Base-by-base conservation (phyloP, 805 yeast species). In the Nakazawaea ambrosiae region DNA sequence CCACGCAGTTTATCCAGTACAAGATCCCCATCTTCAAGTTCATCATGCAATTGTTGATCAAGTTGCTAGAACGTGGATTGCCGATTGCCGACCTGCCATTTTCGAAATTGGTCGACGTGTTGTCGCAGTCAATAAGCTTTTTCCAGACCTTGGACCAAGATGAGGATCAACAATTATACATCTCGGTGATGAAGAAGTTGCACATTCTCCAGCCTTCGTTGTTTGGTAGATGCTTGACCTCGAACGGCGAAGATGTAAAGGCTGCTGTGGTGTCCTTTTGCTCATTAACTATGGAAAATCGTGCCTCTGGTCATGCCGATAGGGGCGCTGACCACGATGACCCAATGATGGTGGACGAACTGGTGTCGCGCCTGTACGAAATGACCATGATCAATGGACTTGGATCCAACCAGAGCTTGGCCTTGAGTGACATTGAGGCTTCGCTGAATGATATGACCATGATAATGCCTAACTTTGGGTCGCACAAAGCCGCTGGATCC, bases 1-100 rank as follows among this genome's bases (percentile, higher is more conserved):
- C 61, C 4, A 59, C 58, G 55, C 73, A 64, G 43, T 48, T 63
- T 8, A 59, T 63, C 18, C 55, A 57, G 29, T 54, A 44, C 40
- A 63, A 63, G 38, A 46, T 54, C 9, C 49, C 41, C 2, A 54
- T 66, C 12, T 46, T 58, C 16, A 36, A 42, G 11, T 51, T 48
- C 49, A 42, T 63, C 6, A 49, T 61, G 30, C 49, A 45, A 12
- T 52, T 62, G 17, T 50, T 64, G 37, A 33, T 40, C 12, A 35
- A 43, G n/a, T 53, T 58, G 1, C 45, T 55, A 20, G 19, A 5
- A 9, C 50, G 57, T 10, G 49, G 49, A 36, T 50, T 61, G 20
- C 65, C 69, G 0, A 58, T 65, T 4, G 52, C 55, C 27, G 67
- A 63, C 45, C 52, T 49, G 14, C 45, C 50, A 18, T 62, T 57